Evolutionary conservation across 768 basidiomycete species (phyloP).

Genomic region (Boletus subparvulus): DNA sequence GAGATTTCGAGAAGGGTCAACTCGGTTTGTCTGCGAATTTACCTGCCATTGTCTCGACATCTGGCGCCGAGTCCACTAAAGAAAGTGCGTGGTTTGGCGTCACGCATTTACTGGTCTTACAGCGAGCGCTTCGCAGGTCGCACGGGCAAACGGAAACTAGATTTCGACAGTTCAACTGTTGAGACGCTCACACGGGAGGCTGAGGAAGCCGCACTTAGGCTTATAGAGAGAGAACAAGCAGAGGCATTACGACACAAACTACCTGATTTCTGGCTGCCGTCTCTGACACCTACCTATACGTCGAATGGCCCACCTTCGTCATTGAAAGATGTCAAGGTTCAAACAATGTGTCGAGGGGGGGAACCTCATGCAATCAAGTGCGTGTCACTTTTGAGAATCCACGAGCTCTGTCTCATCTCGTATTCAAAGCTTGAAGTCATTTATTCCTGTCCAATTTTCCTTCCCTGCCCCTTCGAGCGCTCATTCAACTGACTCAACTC

Average conservation of each 20-base stretch:
- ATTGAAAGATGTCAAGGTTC: slow-evolving; percentile 77
- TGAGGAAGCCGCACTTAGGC: slow-evolving; percentile 80
- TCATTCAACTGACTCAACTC: slow-evolving; percentile 39
- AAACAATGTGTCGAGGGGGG: slow-evolving; percentile 86
- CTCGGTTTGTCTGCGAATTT: slow-evolving; percentile 57
- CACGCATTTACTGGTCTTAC: not conserved
- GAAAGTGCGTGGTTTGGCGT: slow-evolving; percentile 33
- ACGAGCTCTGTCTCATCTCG: not conserved
- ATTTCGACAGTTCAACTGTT: slow-evolving; percentile 71
- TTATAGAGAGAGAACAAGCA: slow-evolving; percentile 83
- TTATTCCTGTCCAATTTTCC: slow-evolving; percentile 80
- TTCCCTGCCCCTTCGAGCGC: slow-evolving; percentile 42
- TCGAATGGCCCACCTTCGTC: slow-evolving; percentile 61
- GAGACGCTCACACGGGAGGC: slow-evolving; percentile 75
- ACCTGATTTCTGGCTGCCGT: slow-evolving; percentile 97
- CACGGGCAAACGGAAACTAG: slow-evolving; percentile 81
- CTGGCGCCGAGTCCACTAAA: slow-evolving; percentile 35
- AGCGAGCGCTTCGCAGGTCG: slow-evolving; percentile 39
- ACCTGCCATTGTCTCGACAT: slow-evolving; percentile 36
- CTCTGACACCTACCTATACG: slow-evolving; percentile 80
- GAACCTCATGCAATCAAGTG: slow-evolving; percentile 75
- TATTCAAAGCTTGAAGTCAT: slow-evolving; percentile 66
- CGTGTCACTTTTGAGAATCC: slow-evolving; percentile 30
- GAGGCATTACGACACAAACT: slow-evolving; percentile 85
- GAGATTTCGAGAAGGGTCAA: slow-evolving; percentile 88